phyloP scores from a whole-genome alignment of 192 early-diverging fungal genomes.

The Thamnidium elegans region DNA sequence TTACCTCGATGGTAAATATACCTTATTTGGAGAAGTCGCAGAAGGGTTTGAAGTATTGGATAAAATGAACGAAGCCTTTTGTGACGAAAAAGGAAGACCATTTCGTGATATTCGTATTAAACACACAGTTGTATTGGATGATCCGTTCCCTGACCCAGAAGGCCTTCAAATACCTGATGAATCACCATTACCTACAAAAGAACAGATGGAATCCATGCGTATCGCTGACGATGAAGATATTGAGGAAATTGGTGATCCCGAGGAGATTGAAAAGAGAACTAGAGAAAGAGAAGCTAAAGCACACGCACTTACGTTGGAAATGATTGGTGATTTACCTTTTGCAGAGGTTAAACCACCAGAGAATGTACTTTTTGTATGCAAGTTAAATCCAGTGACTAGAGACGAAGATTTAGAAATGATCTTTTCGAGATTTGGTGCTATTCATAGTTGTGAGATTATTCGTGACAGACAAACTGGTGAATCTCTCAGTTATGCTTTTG shows the following conservation, averaged over 20 bases:
- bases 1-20: constrained; percentile 80
- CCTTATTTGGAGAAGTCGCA: constrained; percentile 82
- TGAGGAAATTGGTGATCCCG: constrained; percentile 52
- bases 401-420: constrained; percentile 92
- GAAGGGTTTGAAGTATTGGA: constrained; percentile 90
- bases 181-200: constrained; percentile 76
- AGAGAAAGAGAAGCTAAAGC: constrained; percentile 78
- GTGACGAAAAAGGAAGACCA: constrained; percentile 73
- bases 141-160: constrained; percentile 86
- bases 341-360: constrained; percentile 97
- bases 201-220: constrained; percentile 66
- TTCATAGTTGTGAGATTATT: constrained; percentile 87
- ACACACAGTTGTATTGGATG: constrained; percentile 90
- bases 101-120: constrained; percentile 85
- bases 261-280: constrained; percentile 63
- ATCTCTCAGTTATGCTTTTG: constrained; percentile 92
- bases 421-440: constrained; percentile 89
- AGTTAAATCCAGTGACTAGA: constrained; percentile 84
- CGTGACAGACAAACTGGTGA: constrained; percentile 79
- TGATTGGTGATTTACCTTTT: constrained; percentile 96
- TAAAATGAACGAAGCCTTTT: constrained; percentile 64
- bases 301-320: constrained; percentile 91
- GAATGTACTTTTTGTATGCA: constrained; percentile 95
- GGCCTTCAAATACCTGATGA: constrained; percentile 60
- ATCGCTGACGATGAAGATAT: constrained; percentile 81